A percentile compares a stretch with the other conserved stretches of the same genome.
These are phyloP conservation scores for Ceriops decandra DNA, from an alignment of 345 rosid species.

Conservation along the genomic window DNA sequence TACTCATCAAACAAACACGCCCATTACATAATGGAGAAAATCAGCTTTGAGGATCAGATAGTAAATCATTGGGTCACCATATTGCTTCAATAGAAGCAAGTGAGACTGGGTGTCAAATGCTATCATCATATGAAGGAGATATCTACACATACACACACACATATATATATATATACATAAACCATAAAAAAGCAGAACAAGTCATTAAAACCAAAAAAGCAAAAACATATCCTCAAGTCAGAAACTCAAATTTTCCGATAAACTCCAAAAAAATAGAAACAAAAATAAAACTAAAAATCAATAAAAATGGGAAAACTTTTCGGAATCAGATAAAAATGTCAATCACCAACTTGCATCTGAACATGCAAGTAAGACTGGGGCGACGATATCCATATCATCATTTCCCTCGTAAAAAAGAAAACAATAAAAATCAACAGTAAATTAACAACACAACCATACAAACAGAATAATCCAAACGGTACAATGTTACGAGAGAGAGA, in stretches of 20 bases:
- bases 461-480: too few species aligned
- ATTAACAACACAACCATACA: too few species aligned
- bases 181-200: too few species aligned
- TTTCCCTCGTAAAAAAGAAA: slow-evolving; percentile 17
- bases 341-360: slow-evolving; percentile 65
- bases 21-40: too few species aligned
- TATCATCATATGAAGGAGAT: slow-evolving; percentile 29
- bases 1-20: background rate
- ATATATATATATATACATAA: slow-evolving; percentile 5
- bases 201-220: too few species aligned
- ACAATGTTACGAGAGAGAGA: too few species aligned
- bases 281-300: background rate
- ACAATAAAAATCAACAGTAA: too few species aligned
- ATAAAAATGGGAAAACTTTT: background rate
- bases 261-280: too few species aligned
- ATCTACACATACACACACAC: too few species aligned
- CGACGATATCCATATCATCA: slow-evolving; percentile 71
- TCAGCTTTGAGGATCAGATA: slow-evolving; percentile 32
- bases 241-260: background rate
- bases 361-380: slow-evolving; percentile 84
- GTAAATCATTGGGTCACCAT: slow-evolving; percentile 26
- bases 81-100: slow-evolving; percentile 35
- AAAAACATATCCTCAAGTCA: too few species aligned
- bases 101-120: slow-evolving; percentile 65
- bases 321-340: slow-evolving; percentile 56